A percentile compares a stretch with the other conserved stretches of the same genome.
Evolutionary conservation across 176 grass and related monocot genomes (phyloP).

Genomic region (Aegilops bicornis): DNA sequence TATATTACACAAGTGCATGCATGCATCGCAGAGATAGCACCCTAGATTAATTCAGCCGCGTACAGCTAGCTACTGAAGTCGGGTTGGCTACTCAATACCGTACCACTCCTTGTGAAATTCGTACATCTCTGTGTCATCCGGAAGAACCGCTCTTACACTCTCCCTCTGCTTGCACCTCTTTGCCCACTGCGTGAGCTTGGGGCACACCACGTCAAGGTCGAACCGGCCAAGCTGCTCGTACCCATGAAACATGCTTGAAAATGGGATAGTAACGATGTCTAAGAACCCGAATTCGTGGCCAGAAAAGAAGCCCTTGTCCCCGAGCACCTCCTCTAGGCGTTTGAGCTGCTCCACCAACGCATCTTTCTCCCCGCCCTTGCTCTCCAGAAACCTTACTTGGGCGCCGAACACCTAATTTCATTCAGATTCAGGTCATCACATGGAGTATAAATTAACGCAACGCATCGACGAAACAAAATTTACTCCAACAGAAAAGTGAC

Average conservation of each 20-base stretch:
- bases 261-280: slow-evolving; percentile 17
- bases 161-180: slow-evolving; percentile 41
- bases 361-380: slow-evolving; percentile 31
- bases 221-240: slow-evolving; percentile 25
- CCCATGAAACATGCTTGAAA: slow-evolving; percentile 35
- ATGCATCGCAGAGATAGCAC: too few species aligned
- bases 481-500: not conserved
- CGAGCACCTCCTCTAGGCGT: slow-evolving; percentile 30
- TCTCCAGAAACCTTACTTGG: slow-evolving; percentile 24
- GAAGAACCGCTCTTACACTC: slow-evolving; percentile 26
- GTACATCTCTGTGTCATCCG: not conserved
- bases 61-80: not conserved
- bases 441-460: not conserved
- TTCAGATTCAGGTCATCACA: not conserved
- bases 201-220: slow-evolving; percentile 1
- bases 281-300: slow-evolving; percentile 39
- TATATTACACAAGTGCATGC: too few species aligned
- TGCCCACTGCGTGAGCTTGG: slow-evolving; percentile 1
- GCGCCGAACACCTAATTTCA: slow-evolving; percentile 27
- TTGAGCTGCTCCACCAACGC: slow-evolving; percentile 23
- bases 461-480: not conserved
- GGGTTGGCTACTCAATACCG: not conserved
- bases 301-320: slow-evolving; percentile 20
- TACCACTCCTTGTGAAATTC: slow-evolving; percentile 38
- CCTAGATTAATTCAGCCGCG: too few species aligned